Percentiles rank a stretch among this genome's conserved stretches.
phyloP scores from a whole-genome alignment of 2,329 filamentous ascomycete species.

The Cadophora gregata region DNA sequence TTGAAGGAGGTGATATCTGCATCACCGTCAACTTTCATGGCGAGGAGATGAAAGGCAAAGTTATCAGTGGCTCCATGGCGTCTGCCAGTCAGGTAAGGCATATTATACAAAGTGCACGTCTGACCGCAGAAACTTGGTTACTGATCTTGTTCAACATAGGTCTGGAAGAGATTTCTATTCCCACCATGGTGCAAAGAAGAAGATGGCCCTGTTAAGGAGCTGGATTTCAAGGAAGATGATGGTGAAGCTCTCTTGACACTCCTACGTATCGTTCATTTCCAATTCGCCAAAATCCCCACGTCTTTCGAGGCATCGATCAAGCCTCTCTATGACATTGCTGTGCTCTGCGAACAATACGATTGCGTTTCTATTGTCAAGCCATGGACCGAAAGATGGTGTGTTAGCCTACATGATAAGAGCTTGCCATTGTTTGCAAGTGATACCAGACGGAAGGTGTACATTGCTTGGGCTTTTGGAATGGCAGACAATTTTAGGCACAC shows the following conservation, averaged over 20 bases:
- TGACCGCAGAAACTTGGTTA: background rate
- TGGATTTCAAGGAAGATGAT: slow-evolving; percentile 15
- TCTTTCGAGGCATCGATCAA: background rate
- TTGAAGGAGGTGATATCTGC: background rate
- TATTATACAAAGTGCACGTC: background rate
- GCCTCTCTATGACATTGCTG: background rate
- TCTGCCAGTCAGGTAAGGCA: background rate
- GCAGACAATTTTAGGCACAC: background rate
- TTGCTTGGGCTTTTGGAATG: background rate
- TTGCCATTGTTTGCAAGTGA: background rate
- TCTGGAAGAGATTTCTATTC: background rate
- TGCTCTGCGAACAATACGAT: slow-evolving; percentile 13
- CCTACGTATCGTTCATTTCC: slow-evolving; percentile 10
- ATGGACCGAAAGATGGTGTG: background rate
- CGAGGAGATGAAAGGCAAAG: background rate
- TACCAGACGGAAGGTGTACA: background rate
- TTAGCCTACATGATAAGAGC: background rate
- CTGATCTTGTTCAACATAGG: background rate
- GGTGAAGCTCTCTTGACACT: slow-evolving; percentile 9
- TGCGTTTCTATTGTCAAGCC: background rate
- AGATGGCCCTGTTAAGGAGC: background rate
- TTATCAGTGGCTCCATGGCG: background rate
- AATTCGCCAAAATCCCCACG: background rate
- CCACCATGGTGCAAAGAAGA: background rate
- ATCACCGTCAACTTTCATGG: background rate